Evolutionary conservation across 176 grass and related monocot genomes (phyloP), one percentile per base, ranked within the genome.

Genomic region (Neostapfia colusana): DNA sequence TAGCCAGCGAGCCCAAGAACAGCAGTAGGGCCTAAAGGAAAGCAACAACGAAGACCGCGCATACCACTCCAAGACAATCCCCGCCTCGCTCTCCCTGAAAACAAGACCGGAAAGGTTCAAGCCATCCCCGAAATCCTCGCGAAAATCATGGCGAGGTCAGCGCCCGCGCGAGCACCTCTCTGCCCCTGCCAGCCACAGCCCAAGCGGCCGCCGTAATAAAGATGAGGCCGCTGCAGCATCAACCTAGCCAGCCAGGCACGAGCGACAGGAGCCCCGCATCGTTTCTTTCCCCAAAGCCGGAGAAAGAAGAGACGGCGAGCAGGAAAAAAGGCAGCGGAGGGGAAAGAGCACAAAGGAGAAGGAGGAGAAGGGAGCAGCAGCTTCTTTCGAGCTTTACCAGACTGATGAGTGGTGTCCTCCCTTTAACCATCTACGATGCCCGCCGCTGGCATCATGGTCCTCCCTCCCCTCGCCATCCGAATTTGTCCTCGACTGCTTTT

Each of bases 261-360:
- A 82, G 87, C 81, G 85, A 84, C 60, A 62, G 88, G 63, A 87
- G 85, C 84, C 83, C 77, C 74, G 51, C 88, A 87, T 92, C 83
- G 89, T 77, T 68, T 80, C 74, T 82, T 83, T 77, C 86, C 75
- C 53, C 63, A 88, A 80, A 82, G 65, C 58, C 46, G 73, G 79
- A 74, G 77, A 65, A 41, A 65, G 68, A 42, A 39, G 67, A 44
- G 56, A 53, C 7, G 8, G 35, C 10, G 2, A 6, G 45, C 3
- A 78, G n/a, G 70, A 31, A 73, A 63, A 76, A 61, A 79, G 71
- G 45, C 44, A 46, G 17, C 46, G 26, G 67, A 81, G 80, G 66
- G 45, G 46, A 82, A 72, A 80, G 81, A 42, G 63, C 57, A 41
- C 67, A 84, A 69, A 69, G 58, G 58, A 23, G 31, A 54, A 31